These are phyloP conservation scores for Endocalyx cinctus DNA, from an alignment of 2,329 filamentous ascomycete species.

Conservation along the genomic window DNA sequence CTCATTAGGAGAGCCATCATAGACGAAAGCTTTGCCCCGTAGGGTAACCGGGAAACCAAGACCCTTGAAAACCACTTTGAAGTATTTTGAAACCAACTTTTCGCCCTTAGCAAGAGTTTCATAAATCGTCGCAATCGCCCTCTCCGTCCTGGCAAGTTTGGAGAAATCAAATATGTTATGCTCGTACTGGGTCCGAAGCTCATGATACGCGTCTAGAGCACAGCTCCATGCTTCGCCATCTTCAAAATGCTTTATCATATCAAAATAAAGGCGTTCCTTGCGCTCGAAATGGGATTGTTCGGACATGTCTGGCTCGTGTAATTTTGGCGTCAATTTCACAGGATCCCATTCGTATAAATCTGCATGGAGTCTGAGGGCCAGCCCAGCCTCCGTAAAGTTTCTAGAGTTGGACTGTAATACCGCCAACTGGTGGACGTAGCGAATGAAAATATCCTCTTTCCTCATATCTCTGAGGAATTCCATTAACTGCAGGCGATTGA, in stretches of 20 bases:
- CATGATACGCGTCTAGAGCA: conserved; percentile 81
- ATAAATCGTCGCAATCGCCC: conserved; percentile 88
- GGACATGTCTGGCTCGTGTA: conserved; percentile 72
- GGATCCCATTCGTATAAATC: conserved; percentile 92
- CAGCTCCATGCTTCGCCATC: conserved; percentile 92
- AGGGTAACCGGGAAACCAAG: conserved; percentile 78
- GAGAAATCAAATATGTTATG: conserved; percentile 83
- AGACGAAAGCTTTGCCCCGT: conserved; percentile 88
- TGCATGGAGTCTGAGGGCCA: conserved; percentile 84
- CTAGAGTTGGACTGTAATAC: conserved; percentile 68
- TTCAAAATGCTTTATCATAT: conserved; percentile 93
- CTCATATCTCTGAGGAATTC: conserved; percentile 96
- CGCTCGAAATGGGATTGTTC: conserved; percentile 85
- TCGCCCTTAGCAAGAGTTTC: conserved; percentile 83
- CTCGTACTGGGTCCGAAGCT: conserved; percentile 89
- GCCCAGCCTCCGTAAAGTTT: conserved; percentile 81
- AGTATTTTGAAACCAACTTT: conserved; percentile 76
- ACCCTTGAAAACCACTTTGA: conserved; percentile 84
- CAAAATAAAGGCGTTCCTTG: conserved; percentile 86
- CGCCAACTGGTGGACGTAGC: conserved; percentile 90
- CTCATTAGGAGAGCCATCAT: conserved; percentile 76
- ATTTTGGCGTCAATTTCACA: conserved; percentile 56
- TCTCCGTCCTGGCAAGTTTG: conserved; percentile 83
- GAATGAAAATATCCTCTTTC: conserved; percentile 93
- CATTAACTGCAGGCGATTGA: conserved; percentile 88